A percentile compares a stretch with the other conserved stretches of the same genome.
phyloP scores from a whole-genome alignment of 345 rosid genomes.

The Linum usitatissimum region DNA sequence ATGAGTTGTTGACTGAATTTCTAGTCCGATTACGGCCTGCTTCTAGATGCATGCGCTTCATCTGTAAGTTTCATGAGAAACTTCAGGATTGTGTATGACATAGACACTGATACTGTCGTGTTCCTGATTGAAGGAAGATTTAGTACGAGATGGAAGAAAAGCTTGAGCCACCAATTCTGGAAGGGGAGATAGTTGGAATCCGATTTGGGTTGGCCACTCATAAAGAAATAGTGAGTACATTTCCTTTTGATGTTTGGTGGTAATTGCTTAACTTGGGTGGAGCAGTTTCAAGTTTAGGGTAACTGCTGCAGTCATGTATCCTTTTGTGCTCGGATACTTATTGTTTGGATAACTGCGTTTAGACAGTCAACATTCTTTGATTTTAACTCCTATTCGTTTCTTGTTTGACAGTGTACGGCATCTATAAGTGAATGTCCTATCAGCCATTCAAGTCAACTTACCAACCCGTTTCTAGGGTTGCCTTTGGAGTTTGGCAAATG shows the following conservation, averaged over 20 bases:
- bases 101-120: not conserved
- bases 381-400: conserved; percentile 3
- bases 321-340: not conserved
- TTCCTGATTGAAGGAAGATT: not conserved
- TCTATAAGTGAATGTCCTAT: conserved; percentile 61
- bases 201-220: conserved; percentile 57
- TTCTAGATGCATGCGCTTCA: not conserved
- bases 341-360: not conserved
- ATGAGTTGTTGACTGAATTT: not conserved
- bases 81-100: not conserved
- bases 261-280: not conserved
- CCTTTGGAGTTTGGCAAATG: conserved; percentile 91
- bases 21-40: not conserved
- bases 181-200: conserved; percentile 61
- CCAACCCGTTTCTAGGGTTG: conserved; percentile 79
- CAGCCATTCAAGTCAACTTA: conserved; percentile 63
- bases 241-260: conserved; percentile 7
- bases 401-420: conserved; percentile 39
- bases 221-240: conserved; percentile 60
- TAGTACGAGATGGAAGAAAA: conserved; percentile 42
- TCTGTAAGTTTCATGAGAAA: not conserved
- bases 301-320: not conserved
- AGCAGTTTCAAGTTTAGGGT: not conserved
- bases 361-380: conserved; percentile 4
- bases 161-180: conserved; percentile 27